Evolutionary conservation across 202 grass and related monocot species (phyloP).

Genomic region (Bolboschoenoplectus hybrid): DNA sequence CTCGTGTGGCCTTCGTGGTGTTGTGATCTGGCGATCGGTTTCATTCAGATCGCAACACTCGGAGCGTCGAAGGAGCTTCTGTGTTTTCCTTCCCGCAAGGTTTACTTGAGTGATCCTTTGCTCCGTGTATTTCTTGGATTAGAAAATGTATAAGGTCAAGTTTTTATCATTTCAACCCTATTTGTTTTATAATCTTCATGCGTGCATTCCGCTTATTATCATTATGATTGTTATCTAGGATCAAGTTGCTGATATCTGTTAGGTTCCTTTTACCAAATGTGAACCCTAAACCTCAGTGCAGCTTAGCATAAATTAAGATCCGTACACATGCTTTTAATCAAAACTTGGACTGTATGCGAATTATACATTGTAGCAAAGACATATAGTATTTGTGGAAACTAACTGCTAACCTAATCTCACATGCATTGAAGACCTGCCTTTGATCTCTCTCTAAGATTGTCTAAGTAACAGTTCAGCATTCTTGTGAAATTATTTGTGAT

Average conservation of each 20-base stretch:
- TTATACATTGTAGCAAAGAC: neutral
- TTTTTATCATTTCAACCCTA: neutral
- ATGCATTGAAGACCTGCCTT: neutral
- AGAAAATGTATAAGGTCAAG: neutral
- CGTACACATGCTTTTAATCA: neutral
- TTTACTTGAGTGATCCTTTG: neutral
- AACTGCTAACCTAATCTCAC: neutral
- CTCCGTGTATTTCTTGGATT: constrained; percentile 5
- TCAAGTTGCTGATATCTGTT: neutral
- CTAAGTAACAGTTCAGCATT: neutral
- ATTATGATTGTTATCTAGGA: neutral
- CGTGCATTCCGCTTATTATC: neutral
- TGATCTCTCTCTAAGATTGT: neutral
- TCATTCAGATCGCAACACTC: neutral
- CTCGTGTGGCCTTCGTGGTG: neutral
- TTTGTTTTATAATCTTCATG: neutral
- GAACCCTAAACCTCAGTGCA: constrained; percentile 20
- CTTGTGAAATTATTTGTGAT: neutral
- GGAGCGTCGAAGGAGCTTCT: neutral
- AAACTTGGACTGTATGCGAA: neutral
- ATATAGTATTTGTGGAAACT: neutral
- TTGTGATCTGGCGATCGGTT: neutral
- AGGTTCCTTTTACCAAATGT: constrained; percentile 3
- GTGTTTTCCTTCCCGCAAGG: neutral
- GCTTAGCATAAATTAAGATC: neutral